Evolutionary conservation across 1,139 yeast genomes (phyloP).

Genomic region (Candida glucosophila): DNA sequence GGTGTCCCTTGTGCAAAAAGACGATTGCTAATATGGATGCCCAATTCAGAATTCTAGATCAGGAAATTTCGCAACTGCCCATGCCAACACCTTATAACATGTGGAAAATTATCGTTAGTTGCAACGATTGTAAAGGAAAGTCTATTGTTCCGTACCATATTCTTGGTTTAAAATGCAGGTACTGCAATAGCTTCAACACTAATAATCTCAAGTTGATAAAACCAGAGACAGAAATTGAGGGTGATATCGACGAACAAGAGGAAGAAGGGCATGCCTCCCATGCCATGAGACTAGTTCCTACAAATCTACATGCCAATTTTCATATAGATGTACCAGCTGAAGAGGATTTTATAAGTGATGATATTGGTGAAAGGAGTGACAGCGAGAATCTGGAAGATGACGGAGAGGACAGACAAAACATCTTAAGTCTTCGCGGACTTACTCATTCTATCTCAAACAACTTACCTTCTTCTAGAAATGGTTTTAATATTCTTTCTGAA

Average conservation of each 20-base stretch:
- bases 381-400: conserved; percentile 12
- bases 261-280: conserved; percentile 8
- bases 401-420: conserved; percentile 11
- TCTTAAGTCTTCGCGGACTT: conserved; percentile 21
- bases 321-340: conserved; percentile 19
- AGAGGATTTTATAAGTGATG: conserved; percentile 16
- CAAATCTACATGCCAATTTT: conserved; percentile 32
- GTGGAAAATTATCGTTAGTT: conserved; percentile 73
- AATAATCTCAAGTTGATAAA: conserved; percentile 59
- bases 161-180: conserved; percentile 78
- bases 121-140: conserved; percentile 87
- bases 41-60: conserved; percentile 77
- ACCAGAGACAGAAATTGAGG: conserved; percentile 36
- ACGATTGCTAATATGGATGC: conserved; percentile 83
- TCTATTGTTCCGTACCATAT: conserved; percentile 73
- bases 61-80: conserved; percentile 68
- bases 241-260: conserved; percentile 5
- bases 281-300: conserved; percentile 25
- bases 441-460: conserved; percentile 14
- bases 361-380: conserved; percentile 4
- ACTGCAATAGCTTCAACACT: conserved; percentile 82
- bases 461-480: conserved; percentile 7
- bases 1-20: conserved; percentile 85
- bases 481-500: conserved; percentile 3
- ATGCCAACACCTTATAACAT: conserved; percentile 70